Percentiles rank a stretch among this genome's conserved stretches.
Evolutionary conservation across 495 filamentous ascomycete species (phyloP).

Genomic region (Podospora pseudocomata): DNA sequence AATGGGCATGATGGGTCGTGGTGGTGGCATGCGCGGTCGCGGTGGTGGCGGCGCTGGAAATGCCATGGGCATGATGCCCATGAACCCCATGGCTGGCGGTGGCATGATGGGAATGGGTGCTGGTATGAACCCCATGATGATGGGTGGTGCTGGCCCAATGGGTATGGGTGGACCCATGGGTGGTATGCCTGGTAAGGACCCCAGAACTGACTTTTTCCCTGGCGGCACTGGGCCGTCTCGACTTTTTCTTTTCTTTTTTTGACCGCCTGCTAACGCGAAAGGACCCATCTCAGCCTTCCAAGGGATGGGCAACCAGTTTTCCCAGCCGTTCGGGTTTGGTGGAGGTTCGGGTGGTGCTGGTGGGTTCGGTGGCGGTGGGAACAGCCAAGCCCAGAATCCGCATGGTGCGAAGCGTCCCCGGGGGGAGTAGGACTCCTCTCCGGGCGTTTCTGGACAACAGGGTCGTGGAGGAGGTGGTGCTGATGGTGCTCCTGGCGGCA

Average conservation of each 20-base stretch:
- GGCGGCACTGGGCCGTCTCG: too few species aligned
- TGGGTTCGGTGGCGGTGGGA: conserved; percentile 40
- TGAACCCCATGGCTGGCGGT: conserved; percentile 41
- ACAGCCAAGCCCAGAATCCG: conserved; percentile 64
- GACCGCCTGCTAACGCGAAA: background rate
- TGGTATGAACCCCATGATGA: conserved; percentile 52
- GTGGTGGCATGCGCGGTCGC: conserved; percentile 44
- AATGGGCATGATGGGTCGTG: conserved; percentile 59
- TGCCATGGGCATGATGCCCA: conserved; percentile 27
- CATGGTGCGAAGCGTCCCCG: conserved; percentile 78
- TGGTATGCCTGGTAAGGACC: conserved; percentile 55
- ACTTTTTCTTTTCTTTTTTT: background rate
- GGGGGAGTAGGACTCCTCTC: conserved; percentile 32
- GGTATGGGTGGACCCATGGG: conserved; percentile 22
- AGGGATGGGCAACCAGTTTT: conserved; percentile 39
- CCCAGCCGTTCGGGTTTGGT: background rate
- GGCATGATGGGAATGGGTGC: conserved; percentile 28
- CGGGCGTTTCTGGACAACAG: background rate
- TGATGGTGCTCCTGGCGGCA: background rate
- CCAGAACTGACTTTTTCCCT: background rate
- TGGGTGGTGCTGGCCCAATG: conserved; percentile 41
- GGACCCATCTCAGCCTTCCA: conserved; percentile 56
- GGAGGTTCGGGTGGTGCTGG: background rate
- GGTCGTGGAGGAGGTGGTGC: background rate
- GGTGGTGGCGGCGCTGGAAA: conserved; percentile 30